A percentile compares a stretch with the other conserved stretches of the same genome.
These are phyloP conservation scores for Diplodia seriata DNA, from an alignment of 2,329 filamentous ascomycete genomes.

Conservation along the genomic window DNA sequence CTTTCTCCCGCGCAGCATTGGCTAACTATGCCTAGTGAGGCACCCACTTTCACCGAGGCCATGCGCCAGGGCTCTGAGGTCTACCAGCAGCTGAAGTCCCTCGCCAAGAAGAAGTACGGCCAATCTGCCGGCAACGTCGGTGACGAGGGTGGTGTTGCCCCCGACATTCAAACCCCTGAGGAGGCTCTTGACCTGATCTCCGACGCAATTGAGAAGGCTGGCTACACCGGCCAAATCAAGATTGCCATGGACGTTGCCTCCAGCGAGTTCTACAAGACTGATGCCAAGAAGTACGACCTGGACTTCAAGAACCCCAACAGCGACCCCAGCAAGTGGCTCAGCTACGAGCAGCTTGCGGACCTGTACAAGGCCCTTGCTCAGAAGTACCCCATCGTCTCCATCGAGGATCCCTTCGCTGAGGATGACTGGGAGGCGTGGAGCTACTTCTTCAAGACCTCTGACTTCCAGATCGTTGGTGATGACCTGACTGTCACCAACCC, in stretches of 20 bases:
- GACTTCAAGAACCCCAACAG: constrained; percentile 99
- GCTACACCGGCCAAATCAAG: constrained; percentile 94
- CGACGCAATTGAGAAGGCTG: constrained; percentile 90
- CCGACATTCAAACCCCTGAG: constrained; percentile 95
- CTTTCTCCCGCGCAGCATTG: not conserved
- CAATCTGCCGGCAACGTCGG: constrained; percentile 98
- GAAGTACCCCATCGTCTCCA: constrained; percentile 99
- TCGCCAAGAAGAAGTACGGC: constrained; percentile 99
- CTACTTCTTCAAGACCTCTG: constrained; percentile 99
- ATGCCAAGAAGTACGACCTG: constrained; percentile 98
- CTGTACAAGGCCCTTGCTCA: constrained; percentile 84
- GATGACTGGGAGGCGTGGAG: constrained; percentile 99
- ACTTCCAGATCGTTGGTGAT: constrained; percentile 98
- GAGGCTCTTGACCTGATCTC: constrained; percentile 97
- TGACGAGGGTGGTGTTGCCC: constrained; percentile 99
- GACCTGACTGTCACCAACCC: constrained; percentile 99
- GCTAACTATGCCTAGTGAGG: constrained; percentile 61
- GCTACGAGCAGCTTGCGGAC: constrained; percentile 94
- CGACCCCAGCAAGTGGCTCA: constrained; percentile 96
- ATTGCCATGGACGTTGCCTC: constrained; percentile 99
- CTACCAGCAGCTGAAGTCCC: constrained; percentile 95
- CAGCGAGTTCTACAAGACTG: constrained; percentile 97
- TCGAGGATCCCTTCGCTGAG: constrained; percentile 99
- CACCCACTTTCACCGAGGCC: constrained; percentile 91
- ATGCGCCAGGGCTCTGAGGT: constrained; percentile 96